Base-by-base conservation (phyloP, 1,139 yeast genomes). In the Lodderomyces beijingensis region DNA sequence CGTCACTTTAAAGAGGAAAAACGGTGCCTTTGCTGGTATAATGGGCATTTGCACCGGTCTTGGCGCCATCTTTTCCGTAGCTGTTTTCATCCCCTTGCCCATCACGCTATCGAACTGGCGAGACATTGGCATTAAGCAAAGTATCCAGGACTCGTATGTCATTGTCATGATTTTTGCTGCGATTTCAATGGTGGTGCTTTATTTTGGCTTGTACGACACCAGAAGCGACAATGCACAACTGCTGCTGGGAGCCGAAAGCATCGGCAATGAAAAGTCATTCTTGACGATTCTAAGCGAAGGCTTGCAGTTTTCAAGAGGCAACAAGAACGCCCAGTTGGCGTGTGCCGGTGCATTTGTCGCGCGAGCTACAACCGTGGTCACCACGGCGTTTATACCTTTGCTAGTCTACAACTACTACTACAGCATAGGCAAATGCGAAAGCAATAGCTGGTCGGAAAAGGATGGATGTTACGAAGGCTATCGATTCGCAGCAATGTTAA, bases 311-410 rank as follows among this genome's bases (percentile, higher is more conserved):
- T 55, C 70, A 3, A 45, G 50, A 24, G 39, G 48, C 9, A 59
- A 61, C 41, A 51, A 57, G 10, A 50, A 55, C 14, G 58, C 70
- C 12, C 61, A 65, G 33, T 52, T 79, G 26, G 79, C 87, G 0
- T 80, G 77, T 44, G 44, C 69, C 10, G 86, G 85, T 4, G 74
- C 79, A 1, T 74, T 79, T 45, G 77, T 78, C 12, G 77, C 87
- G 2, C 65, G 89, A 30, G 68, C 85, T 3, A 73, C 82, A 3
- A 69, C 84, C 0, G 79, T 80, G 3, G 65, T 74, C 3, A 70
- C 76, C 8, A 60, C 85, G 0, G 69, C 78, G 8, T 82, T 79
- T 49, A 66, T 81, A 23, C 89, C 89, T 2, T 57, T 80, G 27
- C 62, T 71, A 49, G 80, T 80, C 21, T 78, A 76, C 53, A 65